Evolutionary conservation across 139 green algal genomes (phyloP), one percentile per base, ranked within the genome.

Genomic region (Astrephomene gubernaculifera): DNA sequence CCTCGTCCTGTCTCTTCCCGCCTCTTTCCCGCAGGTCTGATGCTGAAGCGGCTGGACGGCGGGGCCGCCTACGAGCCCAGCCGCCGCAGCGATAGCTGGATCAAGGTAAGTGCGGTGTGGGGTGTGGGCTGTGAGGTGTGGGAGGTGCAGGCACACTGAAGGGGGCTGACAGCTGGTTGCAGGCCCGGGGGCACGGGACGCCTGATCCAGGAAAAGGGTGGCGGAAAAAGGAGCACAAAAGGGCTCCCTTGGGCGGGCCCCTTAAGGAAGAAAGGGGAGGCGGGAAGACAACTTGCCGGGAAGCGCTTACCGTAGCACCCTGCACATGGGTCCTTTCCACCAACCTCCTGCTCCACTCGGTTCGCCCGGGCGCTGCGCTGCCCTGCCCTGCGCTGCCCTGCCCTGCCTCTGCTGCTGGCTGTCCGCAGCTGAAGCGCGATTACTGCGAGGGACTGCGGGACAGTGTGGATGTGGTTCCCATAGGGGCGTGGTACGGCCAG

Each of bases 381-480:
- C 54, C 54, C 54, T 2, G 35, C 31, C 33, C 33, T 49, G 19
- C 65, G 7, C 10, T 9, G 65, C 65, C 65, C 36, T 21, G 21
- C 31, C 65, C 65, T 25, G 44, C 33, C 69, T 36, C 43, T 53
- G 19, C 69, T 29, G 17, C 1, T 4, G 25, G 10, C 17, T 53
- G 25, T 4, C 6, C 38, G 22, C 80, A 87, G 88, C 3, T 90
- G 0, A 94, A 94, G 87, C 44, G 85, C n/a, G 96, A 99, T 88
- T 98, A 98, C 64, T 90, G 92, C 33, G 90, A 95, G 81, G 96
- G 93, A 0, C 81, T 99, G 57, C 52, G 87, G 21, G 96, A 99
- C 71, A 95, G 91, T 0, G 76, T 99, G 70, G 96, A 99, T 87
- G 80, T 98, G 71, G 96, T 99, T 57, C 91, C 92, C n/a, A 99